Base-by-base conservation (phyloP, 805 yeast species). In the Metschnikowia matae region DNA sequence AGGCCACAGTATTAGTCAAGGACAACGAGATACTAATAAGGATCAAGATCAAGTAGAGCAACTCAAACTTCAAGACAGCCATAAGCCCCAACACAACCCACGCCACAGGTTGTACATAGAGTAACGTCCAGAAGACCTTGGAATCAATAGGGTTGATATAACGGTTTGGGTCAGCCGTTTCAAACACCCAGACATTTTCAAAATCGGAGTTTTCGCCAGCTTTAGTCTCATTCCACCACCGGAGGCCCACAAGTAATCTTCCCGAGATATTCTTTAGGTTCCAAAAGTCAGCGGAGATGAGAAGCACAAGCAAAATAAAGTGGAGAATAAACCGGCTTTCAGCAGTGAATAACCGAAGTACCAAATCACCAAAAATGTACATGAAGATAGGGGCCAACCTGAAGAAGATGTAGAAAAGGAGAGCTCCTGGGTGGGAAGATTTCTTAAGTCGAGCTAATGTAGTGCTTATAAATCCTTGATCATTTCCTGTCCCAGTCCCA, bases 191-290 rank as follows among this genome's bases (percentile, higher is more conserved):
- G 11, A 83, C 77, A 48, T 85, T 82, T 56, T 84, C 83, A 52
- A 68, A 69, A 17, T 67, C 70, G 0, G 90, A 77, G 17, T 64
- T 64, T 10, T 64, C 61, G 10, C 14, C n/a, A 15, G 56, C 53
- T 48, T 61, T 68, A 3, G 71, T 66, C 64, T 92, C 97, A 64
- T 92, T 94, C 97, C 98, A 92, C 99, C 99, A 92, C 56, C 95
- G 78, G 55, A 94, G 75, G 0, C 97, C 98, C 4, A 94, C 97
- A 49, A 92, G 68, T 50, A 89, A 77, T 51, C 98, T 73, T 1
- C 99, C 99, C 18, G 96, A 77, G 23, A 92, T 87, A 67, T 92
- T 92, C 64, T 92, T 94, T 21, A 89, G 83, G 62, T 88, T 86
- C 95, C 97, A 92, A 62, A 92, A 92, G 66, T 92, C 99, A 1